Conservation (phyloP, 257 asterid species). For the Nicotiana tabacum region DNA sequence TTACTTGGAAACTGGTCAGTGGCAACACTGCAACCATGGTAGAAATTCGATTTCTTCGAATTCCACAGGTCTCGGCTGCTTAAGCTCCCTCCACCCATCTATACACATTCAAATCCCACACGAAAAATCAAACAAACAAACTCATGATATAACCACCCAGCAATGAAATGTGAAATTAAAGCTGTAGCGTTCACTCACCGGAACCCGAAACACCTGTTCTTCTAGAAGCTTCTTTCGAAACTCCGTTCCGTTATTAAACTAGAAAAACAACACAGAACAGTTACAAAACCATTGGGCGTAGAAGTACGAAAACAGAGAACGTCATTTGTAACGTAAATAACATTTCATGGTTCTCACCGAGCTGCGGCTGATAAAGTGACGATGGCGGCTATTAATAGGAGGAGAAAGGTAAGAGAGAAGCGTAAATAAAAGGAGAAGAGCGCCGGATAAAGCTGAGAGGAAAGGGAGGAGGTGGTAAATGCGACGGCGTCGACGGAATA, state of each 20-base stretch:
- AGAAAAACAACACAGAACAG: not conserved
- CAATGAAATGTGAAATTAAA: not conserved
- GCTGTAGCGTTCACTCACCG: slow-evolving; percentile 32
- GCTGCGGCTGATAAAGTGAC: slow-evolving; percentile 15
- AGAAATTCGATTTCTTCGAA: slow-evolving; percentile 40
- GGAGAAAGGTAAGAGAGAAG: slow-evolving; percentile 26
- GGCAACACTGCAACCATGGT: slow-evolving; percentile 57
- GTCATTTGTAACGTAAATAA: not conserved
- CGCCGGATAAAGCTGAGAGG: slow-evolving; percentile 34
- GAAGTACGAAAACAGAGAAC: not conserved
- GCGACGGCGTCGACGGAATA: slow-evolving; percentile 42
- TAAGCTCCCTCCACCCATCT: slow-evolving; percentile 44
- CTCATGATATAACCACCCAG: not conserved
- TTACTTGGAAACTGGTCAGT: slow-evolving; percentile 25
- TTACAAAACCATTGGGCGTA: not conserved
- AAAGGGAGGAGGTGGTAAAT: slow-evolving; percentile 35
- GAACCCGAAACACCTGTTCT: slow-evolving; percentile 37
- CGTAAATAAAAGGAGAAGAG: slow-evolving; percentile 37
- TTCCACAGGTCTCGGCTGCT: slow-evolving; percentile 43
- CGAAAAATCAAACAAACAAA: not conserved
- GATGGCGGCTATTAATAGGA: slow-evolving; percentile 17
- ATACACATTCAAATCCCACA: not conserved
- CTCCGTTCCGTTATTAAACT: slow-evolving; percentile 31
- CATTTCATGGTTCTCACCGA: slow-evolving; percentile 9
- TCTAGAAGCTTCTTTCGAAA: slow-evolving; percentile 26